phyloP scores from a whole-genome alignment of 345 rosid species.

The Lagerstroemia speciosa region DNA sequence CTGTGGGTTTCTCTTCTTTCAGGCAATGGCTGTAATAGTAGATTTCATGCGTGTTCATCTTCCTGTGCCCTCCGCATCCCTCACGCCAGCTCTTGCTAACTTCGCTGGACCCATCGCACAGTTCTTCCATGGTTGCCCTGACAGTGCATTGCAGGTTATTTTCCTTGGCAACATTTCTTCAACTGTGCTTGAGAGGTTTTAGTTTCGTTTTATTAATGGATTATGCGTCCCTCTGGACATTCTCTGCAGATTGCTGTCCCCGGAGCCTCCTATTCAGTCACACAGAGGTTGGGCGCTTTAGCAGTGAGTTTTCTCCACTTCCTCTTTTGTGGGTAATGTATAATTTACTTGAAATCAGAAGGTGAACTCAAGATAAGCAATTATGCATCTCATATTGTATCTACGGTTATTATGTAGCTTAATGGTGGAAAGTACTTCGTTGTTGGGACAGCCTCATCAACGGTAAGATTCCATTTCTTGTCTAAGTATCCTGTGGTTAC shows the following conservation, averaged over 20 bases:
- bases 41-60: conserved; percentile 82
- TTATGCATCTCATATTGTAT: background rate
- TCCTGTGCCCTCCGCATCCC: conserved; percentile 68
- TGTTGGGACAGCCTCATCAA: conserved; percentile 76
- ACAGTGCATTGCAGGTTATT: no score
- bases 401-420: conserved; percentile 61
- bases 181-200: no score
- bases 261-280: conserved; percentile 79
- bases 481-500: background rate
- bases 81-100: conserved; percentile 45
- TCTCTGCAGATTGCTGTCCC: conserved; percentile 65
- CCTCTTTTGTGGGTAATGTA: background rate
- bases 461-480: background rate
- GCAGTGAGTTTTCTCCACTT: conserved; percentile 36
- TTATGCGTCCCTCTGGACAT: conserved; percentile 6
- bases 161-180: no score
- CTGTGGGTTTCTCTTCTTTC: background rate
- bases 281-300: conserved; percentile 84
- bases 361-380: background rate
- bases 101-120: conserved; percentile 45
- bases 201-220: no score
- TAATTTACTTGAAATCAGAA: no score
- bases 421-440: conserved; percentile 89
- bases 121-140: no score
- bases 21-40: no score